A percentile compares a stretch with the other conserved stretches of the same genome.
Conservation (phyloP, 164 flowering plant genomes). For the Litsea cubeba region DNA sequence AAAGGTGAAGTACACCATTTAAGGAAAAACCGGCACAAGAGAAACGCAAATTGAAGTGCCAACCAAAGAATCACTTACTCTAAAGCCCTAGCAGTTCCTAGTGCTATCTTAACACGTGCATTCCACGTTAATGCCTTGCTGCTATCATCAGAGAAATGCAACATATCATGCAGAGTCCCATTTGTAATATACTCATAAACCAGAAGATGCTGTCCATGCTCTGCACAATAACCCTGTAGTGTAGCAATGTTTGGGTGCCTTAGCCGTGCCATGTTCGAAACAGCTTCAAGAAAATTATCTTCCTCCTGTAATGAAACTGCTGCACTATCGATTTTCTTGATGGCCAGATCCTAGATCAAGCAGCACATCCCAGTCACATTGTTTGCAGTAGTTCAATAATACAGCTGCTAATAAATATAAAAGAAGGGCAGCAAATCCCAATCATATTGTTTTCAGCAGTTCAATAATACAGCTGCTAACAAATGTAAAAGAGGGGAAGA, state of each 20-base stretch:
- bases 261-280: conserved; percentile 85
- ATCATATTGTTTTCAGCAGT: neutral
- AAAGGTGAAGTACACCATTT: conserved; percentile 3
- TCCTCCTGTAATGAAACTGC: conserved; percentile 90
- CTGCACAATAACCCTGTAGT: conserved; percentile 73
- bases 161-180: conserved; percentile 83
- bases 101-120: conserved; percentile 81
- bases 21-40: neutral
- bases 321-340: conserved; percentile 88
- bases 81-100: conserved; percentile 93
- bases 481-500: neutral
- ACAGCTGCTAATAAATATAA: neutral
- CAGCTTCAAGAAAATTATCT: conserved; percentile 85
- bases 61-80: conserved; percentile 47
- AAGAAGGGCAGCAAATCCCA: neutral
- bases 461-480: neutral
- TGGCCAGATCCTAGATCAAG: conserved; percentile 53
- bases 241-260: conserved; percentile 82
- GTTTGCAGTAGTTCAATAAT: neutral
- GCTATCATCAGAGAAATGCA: conserved; percentile 77
- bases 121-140: conserved; percentile 75
- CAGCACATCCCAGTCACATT: conserved; percentile 3
- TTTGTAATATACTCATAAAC: conserved; percentile 70
- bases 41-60: conserved; percentile 1
- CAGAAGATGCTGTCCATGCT: conserved; percentile 92